These are phyloP conservation scores for Fragaria nilgerrensis DNA, from an alignment of 306 rosid genomes.

Conservation along the genomic window DNA sequence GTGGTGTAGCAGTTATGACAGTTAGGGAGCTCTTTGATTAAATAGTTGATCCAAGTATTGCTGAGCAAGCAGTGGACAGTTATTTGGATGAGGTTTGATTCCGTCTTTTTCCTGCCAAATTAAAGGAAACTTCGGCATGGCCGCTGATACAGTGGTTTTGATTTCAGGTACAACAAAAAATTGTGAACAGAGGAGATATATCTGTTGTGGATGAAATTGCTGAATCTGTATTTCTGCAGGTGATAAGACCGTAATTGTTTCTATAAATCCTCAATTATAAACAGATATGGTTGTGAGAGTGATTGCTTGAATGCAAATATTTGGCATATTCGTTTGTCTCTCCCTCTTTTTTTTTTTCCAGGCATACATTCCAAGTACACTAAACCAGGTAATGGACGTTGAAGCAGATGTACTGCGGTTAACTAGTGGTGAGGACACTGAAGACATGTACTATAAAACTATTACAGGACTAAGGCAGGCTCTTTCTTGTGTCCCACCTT, in stretches of 20 bases:
- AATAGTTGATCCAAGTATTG: slow-evolving; percentile 72
- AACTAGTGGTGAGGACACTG: slow-evolving; percentile 74
- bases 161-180: slow-evolving; percentile 58
- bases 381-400: slow-evolving; percentile 61
- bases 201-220: slow-evolving; percentile 77
- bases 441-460: slow-evolving; percentile 68
- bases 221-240: slow-evolving; percentile 71
- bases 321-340: no score
- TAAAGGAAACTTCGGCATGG: not conserved
- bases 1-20: slow-evolving; percentile 92
- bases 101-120: not conserved
- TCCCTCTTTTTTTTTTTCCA: slow-evolving; percentile 18
- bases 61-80: slow-evolving; percentile 69
- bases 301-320: not conserved
- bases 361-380: slow-evolving; percentile 73
- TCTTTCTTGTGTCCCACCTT: slow-evolving; percentile 31
- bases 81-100: slow-evolving; percentile 70
- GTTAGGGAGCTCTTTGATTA: slow-evolving; percentile 77
- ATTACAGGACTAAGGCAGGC: slow-evolving; percentile 72
- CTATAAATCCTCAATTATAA: not conserved
- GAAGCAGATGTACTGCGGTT: slow-evolving; percentile 63
- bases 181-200: slow-evolving; percentile 54
- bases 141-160: not conserved
- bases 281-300: not conserved
- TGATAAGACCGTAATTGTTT: slow-evolving; percentile 14